Conservation (phyloP, 2,329 filamentous ascomycete genomes). For the Diplodia corticola region DNA sequence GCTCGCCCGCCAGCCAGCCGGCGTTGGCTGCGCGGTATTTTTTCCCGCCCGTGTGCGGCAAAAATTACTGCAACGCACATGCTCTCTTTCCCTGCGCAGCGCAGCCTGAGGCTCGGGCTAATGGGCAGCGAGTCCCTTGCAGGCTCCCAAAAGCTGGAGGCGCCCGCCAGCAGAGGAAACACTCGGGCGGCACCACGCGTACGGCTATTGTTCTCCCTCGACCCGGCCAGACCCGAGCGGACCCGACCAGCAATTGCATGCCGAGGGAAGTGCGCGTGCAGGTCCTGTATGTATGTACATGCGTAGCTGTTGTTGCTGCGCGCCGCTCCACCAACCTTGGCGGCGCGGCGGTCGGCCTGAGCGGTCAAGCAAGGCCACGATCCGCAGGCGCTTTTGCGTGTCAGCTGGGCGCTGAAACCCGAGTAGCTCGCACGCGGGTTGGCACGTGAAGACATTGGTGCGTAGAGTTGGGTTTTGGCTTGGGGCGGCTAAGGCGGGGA, state of each 20-base stretch:
- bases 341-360: background rate
- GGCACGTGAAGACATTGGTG: constrained; percentile 2
- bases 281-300: background rate
- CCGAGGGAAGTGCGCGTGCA: constrained; percentile 2
- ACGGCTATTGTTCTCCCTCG: constrained; percentile 1
- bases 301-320: background rate
- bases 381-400: background rate
- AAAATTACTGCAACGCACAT: background rate
- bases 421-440: background rate
- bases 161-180: constrained; percentile 1
- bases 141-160: background rate
- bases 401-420: background rate
- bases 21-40: constrained; percentile 1
- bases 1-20: background rate
- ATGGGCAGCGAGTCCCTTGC: background rate
- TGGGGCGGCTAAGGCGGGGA: constrained; percentile 14
- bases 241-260: constrained; percentile 2
- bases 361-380: background rate
- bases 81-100: background rate
- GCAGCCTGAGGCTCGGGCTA: background rate
- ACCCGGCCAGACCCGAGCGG: constrained; percentile 2
- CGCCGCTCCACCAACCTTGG: background rate
- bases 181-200: background rate
- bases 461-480: background rate
- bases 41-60: constrained; percentile 10